Evolutionary conservation across 108 stramenopile species (phyloP), one percentile per base, ranked within the genome.

Genomic region (Stephanodiscus minutulus): DNA sequence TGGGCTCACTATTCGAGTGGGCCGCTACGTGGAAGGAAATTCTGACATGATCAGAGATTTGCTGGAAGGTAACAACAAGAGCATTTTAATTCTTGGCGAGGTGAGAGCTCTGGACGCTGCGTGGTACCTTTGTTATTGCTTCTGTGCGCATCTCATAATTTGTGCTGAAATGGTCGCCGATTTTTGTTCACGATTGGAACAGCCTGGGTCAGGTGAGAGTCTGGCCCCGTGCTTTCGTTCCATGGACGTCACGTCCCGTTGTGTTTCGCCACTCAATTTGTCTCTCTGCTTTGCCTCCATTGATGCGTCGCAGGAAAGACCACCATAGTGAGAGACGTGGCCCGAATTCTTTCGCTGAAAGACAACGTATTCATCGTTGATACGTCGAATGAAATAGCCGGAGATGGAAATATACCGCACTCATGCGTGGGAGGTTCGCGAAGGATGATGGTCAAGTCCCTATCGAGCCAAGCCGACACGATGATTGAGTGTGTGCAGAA

Each of bases 401-500:
- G 89, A 3, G 82, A 85, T 61, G 86, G 89, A 9, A 61, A 73
- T 29, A 59, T 68, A 17, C 86, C 86, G 12, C 86, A 90, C 67
- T n/a, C 41, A 9, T 84, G 86, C 43, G 64, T 90, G 36, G 89
- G 89, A 15, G 15, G 21, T 11, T 81, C 86, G 11, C 41, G 89
- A 53, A 80, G 89, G 24, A 78, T 90, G 83, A 83, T 84, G 85
- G 90, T 91, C 21, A 49, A 63, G 11, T 61, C 70, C 6, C 65
- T 81, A 1, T 64, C 79, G 7, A 47, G 50, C 27, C 90, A 91
- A 70, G 46, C 47, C 31, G 27, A 62, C 8, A 81, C 84, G 18
- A 91, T 91, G 90, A 63, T 88, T 39, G 90, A 91, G 62, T 81
- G 79, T 62, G 84, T 91, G 11, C 89, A 90, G 66, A 89, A 89